Conservation (phyloP, 2,329 filamentous ascomycete genomes). For the Botrytis aclada region DNA sequence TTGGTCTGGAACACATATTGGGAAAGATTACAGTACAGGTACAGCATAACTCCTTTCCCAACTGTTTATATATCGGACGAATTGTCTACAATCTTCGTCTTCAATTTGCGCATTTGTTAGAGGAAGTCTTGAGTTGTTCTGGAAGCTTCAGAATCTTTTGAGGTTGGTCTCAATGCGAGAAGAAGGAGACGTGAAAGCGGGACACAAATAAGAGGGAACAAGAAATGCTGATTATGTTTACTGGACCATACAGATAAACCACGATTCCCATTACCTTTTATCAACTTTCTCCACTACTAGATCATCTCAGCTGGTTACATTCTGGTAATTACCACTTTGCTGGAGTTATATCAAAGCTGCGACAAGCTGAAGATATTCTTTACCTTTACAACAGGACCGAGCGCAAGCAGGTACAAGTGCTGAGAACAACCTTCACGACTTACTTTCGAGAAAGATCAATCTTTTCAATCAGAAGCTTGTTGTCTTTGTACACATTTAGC, state of each 20-base stretch:
- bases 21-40: constrained; percentile 15
- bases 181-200: background rate
- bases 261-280: background rate
- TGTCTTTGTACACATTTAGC: background rate
- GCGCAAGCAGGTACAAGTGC: constrained; percentile 23
- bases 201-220: background rate
- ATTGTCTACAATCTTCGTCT: background rate
- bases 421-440: constrained; percentile 1
- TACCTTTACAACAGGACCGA: constrained; percentile 31
- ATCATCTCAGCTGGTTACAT: background rate
- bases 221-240: background rate
- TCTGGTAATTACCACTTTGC: background rate
- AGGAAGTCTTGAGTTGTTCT: constrained; percentile 6
- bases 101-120: background rate
- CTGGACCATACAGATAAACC: background rate
- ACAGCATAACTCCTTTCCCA: background rate
- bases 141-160: constrained; percentile 22
- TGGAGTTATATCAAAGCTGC: constrained; percentile 27
- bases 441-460: background rate
- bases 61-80: background rate
- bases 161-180: background rate
- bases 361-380: constrained; percentile 26
- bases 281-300: background rate
- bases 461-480: background rate
- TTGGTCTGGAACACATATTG: constrained; percentile 15